Evolutionary conservation across 2,329 filamentous ascomycete genomes (phyloP), one percentile per base, ranked within the genome.

Genomic region (Colletotrichum lentis): DNA sequence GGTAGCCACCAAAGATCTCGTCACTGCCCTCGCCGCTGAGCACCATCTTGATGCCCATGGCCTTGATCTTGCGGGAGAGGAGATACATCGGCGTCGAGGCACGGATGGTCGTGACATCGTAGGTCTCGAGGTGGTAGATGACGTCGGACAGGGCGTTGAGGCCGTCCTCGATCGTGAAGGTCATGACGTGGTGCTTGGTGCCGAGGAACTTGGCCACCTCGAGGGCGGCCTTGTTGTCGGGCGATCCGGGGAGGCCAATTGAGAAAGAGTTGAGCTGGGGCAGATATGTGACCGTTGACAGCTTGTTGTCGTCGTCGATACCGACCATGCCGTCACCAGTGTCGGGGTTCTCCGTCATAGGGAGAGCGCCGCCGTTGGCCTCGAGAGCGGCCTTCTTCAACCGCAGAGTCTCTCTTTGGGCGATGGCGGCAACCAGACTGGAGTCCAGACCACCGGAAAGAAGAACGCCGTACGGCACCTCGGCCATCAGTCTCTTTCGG

Each of bases 21-120:
- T 99, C 96, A 76, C 92, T 96, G 57, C 96, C 96, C 82, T 99
- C 96, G 70, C 96, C 96, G 76, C 92, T 96, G 70, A 99, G 87
- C 65, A 99, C 96, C 96, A 99, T 99, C 88, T 99, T 99, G 77
- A 99, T 92, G 71, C 96, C 96, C 90, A 97, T 95, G 43, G 94
- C 96, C 86, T 99, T 99, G 86, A 99, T 99, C 86, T 99, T 99
- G 79, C 96, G 90, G 70, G 93, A 96, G 55, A 99, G 87, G 71
- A 99, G 85, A 83, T 97, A 99, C 96, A 99, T 99, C 72, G 96
- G 96, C 12, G 96, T 99, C 12, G 95, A 98, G 63, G 96, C 96
- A 77, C 96, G 94, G 78, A 99, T 98, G 3, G 96, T 99, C 61
- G 96, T 99, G 31, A 99, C 96, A 79, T 99, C 96, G 82, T 96